Base-by-base conservation (phyloP, 768 basidiomycete species). In the Dentipellis sp. region DNA sequence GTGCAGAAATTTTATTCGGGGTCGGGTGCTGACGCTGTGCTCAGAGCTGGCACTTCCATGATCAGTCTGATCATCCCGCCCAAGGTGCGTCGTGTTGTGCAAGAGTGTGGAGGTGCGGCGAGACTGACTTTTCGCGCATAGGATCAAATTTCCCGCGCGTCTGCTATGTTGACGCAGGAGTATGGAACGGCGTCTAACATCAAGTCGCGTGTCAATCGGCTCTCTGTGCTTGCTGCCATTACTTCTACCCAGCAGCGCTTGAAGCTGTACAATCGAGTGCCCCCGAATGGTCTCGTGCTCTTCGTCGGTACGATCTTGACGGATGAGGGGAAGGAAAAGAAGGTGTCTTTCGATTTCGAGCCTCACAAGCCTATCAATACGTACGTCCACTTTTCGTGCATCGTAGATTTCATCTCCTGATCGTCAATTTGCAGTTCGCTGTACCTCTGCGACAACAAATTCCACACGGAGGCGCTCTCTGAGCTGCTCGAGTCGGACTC, bases 131-230 rank as follows among this genome's bases (percentile, higher is more conserved):
- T 21, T 56, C 19, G 22, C 48, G 29, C 6, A 0, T 52, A 90
- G 86, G 86, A 89, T 73, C 95, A 98, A 82, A 91, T 99, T 69
- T 94, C 94, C 38, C 86, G 93, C 58, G 86, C 88, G 62, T 87
- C 86, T 49, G 87, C 85, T 57, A 97, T 99, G 95, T 82, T 99
- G 69, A 97, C 95, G 54, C 94, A 95, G 69, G 97, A 97, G 72
- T 95, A 93, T 65, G 94, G 94, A 54, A 97, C 94, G 7, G 97
- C 97, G n/a, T 97, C 94, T 59, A 98, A 99, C 77, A 98, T 99
- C 79, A 99, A 99, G 71, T 97, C 94, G 60, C 91, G 97, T 57
- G 94, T 94, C 69, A 97, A 95, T 77, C 85, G 97, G 65, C 84
- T 97, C 17, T 99, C 97, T 42, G 97, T 99, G 22, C 80, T 98